A percentile compares a stretch with the other conserved stretches of the same genome.
phyloP scores from a whole-genome alignment of 2,329 filamentous ascomycete genomes.

The Hypoxylon sp. region DNA sequence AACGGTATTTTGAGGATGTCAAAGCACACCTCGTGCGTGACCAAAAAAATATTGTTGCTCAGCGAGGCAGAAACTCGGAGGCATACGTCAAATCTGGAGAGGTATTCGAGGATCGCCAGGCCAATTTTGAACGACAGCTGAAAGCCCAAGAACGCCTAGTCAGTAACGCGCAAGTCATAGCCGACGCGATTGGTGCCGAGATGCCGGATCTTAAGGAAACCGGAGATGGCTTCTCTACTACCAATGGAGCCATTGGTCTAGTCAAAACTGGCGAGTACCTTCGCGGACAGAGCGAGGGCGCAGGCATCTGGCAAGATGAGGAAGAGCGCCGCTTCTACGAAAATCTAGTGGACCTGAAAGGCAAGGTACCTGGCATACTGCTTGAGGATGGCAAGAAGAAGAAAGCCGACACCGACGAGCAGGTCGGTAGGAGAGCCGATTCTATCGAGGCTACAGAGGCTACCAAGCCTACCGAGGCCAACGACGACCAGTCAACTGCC shows the following conservation, averaged over 20 bases:
- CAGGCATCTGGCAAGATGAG: constrained; percentile 98
- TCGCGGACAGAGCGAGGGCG: constrained; percentile 87
- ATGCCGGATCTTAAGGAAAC: constrained; percentile 95
- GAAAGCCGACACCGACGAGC: constrained; percentile 84
- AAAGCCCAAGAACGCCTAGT: constrained; percentile 94
- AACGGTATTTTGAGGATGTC: constrained; percentile 92
- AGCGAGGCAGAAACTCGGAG: constrained; percentile 95
- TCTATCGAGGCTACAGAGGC: constrained; percentile 64
- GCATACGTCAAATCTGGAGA: constrained; percentile 99
- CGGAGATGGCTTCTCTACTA: constrained; percentile 75
- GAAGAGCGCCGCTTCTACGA: constrained; percentile 98
- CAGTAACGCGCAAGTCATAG: constrained; percentile 89
- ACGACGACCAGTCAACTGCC: constrained; percentile 89
- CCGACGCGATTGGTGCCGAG: constrained; percentile 87
- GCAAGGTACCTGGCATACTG: constrained; percentile 93
- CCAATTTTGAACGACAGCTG: constrained; percentile 93
- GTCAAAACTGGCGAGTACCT: constrained; percentile 96
- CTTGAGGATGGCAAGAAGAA: constrained; percentile 97
- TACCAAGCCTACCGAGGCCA: constrained; percentile 65
- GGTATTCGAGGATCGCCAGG: constrained; percentile 96
- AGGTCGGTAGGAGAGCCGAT: constrained; percentile 82
- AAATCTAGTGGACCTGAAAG: constrained; percentile 93
- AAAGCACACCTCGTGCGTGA: constrained; percentile 90
- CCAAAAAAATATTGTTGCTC: constrained; percentile 87
- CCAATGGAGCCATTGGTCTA: constrained; percentile 87